Base-by-base conservation (phyloP, 2,329 filamentous ascomycete genomes). In the Pseudocercospora macadamiae region DNA sequence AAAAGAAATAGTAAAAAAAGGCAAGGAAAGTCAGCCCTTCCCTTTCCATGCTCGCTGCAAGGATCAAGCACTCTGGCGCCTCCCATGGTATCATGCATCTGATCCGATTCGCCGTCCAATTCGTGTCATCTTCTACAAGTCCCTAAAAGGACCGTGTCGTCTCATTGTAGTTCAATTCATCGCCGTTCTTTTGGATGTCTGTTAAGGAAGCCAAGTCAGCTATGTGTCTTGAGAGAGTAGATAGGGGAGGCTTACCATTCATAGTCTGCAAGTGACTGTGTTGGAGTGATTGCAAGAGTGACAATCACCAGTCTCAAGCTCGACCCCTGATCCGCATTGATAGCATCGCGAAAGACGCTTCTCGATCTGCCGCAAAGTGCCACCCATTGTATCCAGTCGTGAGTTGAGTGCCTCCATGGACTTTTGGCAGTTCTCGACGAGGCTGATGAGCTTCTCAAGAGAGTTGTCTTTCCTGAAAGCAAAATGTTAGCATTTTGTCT, bases 391-490 rank as follows among this genome's bases (percentile, higher is more conserved):
- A 26, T 66, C 60, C 16, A 66, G 55, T 10, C 64, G 64, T 18
- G 56, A 44, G 39, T 62, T 64, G 25, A 66, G 30, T 4, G 62
- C 62, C 18, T 64, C 62, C 48, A 66, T 63, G 2, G 62, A 63
- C 56, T 63, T 61, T 36, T 51, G 54, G 47, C 56, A 63, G 28
- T 52, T 45, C 44, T 64, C 64, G 28, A 66, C 60, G 23, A 66
- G 58, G 21, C 53, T 45, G 44, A 63, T 55, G 9, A 66, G 60
- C 14, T 58, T 59, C 51, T 66, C 64, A 19, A 64, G 55, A 9
- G 64, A 66, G 52, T 63, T 66, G 56, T 66, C 64, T 19, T 66
- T 66, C 49, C 64, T 66, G 49, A 16, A 44, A 26, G 32, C 30
- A 12, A 25, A 36, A n/a, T 7, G 26, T 64, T 14, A 57, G 51